Base-by-base conservation (phyloP, 2,329 filamentous ascomycete genomes). In the Colletotrichum kahawae region DNA sequence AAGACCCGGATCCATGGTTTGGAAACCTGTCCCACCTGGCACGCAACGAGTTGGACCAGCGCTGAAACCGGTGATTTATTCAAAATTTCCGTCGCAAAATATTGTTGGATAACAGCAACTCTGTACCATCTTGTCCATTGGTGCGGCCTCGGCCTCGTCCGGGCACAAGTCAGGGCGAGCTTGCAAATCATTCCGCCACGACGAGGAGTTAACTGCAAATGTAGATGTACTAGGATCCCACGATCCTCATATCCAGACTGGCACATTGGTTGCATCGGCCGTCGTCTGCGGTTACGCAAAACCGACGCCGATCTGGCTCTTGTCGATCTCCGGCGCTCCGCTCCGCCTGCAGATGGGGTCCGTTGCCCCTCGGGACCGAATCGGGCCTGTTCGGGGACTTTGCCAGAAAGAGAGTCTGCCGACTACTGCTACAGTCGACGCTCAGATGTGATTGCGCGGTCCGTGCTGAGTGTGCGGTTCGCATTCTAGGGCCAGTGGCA, bases 341-440 rank as follows among this genome's bases (percentile, higher is more conserved):
- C 43, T 51, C 43, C 43, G 43, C 43, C n/a, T 51, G 43, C n/a
- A 51, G 62, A 63, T 27, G 27, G 33, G 33, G 18, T 24, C 27
- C 24, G 24, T 48, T 13, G n/a, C 18, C n/a, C 9, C n/a, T 74
- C 71, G 67, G 67, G 18, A 62, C 71, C 71, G 71, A 74, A 24
- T 43, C 71, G 54, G 60, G 56, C 14, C n/a, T 60, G 27, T 66
- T 21, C 24, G 31, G n/a, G 27, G 33, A 24, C 18, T 62, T 21
- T 27, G 34, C 9, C 34, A 29, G 38, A 13, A 18, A 16, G 9
- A 57, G 43, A 6, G 33, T 29, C 36, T 38, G 9, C 38, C 12
- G 38, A 43, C 38, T 13, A n/a, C 59, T 6, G 18, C 38, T 13
- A n/a, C 59, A 8, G 18, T 51, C 60, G 51, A 67, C 60, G 60